phyloP scores from a whole-genome alignment of 345 rosid species.

The Dipteronia dyeriana region DNA sequence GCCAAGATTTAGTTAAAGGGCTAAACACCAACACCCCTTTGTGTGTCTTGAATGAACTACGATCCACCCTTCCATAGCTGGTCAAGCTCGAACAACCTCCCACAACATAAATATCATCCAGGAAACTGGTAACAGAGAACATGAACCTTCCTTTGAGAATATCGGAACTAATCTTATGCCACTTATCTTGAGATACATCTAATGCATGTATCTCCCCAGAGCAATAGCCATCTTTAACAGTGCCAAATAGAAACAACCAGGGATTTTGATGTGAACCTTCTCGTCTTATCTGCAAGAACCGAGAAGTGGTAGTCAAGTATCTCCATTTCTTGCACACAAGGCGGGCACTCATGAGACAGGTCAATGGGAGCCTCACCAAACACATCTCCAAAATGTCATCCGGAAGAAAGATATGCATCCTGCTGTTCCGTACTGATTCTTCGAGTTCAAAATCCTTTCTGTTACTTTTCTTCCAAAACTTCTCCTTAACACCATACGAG shows the following conservation, averaged over 20 bases:
- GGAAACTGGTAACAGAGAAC: conserved; percentile 77
- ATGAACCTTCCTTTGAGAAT: conserved; percentile 77
- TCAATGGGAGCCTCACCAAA: conserved; percentile 83
- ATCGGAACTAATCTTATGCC: conserved; percentile 76
- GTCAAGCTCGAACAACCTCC: conserved; percentile 88
- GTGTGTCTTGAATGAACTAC: conserved; percentile 83
- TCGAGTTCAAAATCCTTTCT: conserved; percentile 51
- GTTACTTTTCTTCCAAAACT: conserved; percentile 71
- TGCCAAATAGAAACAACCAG: conserved; percentile 89
- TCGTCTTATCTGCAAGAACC: conserved; percentile 73
- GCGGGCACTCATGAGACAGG: conserved; percentile 79
- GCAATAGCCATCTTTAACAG: conserved; percentile 77
- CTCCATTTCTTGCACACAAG: conserved; percentile 98
- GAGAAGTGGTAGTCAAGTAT: conserved; percentile 61
- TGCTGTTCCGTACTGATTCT: conserved; percentile 41
- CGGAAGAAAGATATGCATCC: conserved; percentile 73
- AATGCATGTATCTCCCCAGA: conserved; percentile 81
- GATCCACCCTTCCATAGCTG: conserved; percentile 66
- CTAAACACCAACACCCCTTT: conserved; percentile 77
- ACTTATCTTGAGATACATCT: conserved; percentile 70
- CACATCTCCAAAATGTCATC: conserved; percentile 93
- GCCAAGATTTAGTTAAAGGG: conserved; percentile 83
- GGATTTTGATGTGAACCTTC: conserved; percentile 73
- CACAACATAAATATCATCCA: conserved; percentile 74
- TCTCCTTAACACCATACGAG: conserved; percentile 82